These are phyloP conservation scores for Amanita thiersii DNA, from an alignment of 768 basidiomycete species.

Conservation along the genomic window DNA sequence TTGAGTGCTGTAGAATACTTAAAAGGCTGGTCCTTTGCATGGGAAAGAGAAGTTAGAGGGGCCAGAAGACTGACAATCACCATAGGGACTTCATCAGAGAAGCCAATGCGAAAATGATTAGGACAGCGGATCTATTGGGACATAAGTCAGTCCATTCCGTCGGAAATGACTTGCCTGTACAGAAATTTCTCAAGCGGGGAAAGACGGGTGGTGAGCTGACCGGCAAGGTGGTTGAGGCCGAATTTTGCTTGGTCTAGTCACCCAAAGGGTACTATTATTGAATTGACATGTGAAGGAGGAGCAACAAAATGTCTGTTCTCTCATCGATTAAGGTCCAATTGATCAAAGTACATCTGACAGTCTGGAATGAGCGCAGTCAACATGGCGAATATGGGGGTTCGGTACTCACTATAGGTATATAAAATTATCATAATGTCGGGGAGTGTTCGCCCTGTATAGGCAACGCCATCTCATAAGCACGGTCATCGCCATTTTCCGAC, in stretches of 20 bases:
- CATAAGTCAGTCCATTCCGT: background rate
- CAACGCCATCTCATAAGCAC: constrained; percentile 34
- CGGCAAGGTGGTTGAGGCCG: background rate
- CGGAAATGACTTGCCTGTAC: background rate
- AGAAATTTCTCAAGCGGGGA: background rate
- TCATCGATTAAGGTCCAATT: no score
- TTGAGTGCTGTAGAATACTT: no score
- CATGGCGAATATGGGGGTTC: background rate
- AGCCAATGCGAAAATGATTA: background rate
- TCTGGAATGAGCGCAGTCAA: no score
- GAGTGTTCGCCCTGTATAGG: constrained; percentile 16
- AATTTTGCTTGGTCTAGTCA: background rate
- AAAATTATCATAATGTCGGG: background rate
- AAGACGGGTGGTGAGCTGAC: no score
- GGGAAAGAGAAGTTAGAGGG: no score
- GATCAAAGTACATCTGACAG: no score
- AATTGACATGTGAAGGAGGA: background rate
- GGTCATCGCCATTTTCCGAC: constrained; percentile 23
- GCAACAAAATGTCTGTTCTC: no score
- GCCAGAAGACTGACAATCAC: no score
- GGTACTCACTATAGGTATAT: constrained; percentile 1
- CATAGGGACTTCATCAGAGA: no score
- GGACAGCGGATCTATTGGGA: background rate
- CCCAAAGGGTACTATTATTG: background rate
- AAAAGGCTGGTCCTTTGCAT: no score